Conservation (phyloP, 2,329 filamentous ascomycete species). For the Trichoderma lentiforme region DNA sequence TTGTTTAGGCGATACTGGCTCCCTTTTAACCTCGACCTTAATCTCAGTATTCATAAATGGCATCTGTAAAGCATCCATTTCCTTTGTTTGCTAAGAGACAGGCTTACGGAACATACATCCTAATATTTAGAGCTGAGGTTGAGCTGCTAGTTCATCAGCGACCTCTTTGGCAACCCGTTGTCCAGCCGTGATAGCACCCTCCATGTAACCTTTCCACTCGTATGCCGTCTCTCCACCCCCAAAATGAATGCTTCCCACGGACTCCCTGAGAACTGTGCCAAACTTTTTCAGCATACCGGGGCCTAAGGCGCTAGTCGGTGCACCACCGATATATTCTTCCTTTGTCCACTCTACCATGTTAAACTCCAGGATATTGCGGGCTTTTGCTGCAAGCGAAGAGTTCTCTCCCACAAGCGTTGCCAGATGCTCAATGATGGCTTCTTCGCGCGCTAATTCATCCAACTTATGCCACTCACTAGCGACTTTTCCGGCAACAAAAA, state of each 20-base stretch:
- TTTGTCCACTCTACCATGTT: constrained; percentile 23
- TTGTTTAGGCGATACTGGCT: neutral
- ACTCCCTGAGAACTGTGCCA: neutral
- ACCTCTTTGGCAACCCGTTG: constrained; percentile 24
- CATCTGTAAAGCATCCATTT: neutral
- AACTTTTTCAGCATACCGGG: neutral
- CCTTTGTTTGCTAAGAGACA: neutral
- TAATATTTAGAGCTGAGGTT: neutral
- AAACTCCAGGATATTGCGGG: constrained; percentile 16
- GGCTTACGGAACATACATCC: neutral
- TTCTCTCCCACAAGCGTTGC: constrained; percentile 19
- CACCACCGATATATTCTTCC: constrained; percentile 22
- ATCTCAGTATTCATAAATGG: neutral
- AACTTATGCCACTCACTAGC: constrained; percentile 29
- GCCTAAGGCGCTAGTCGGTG: constrained; percentile 11
- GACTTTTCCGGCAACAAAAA: neutral
- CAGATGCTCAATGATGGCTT: constrained; percentile 23
- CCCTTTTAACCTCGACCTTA: neutral
- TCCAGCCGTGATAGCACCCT: constrained; percentile 25
- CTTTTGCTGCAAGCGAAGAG: constrained; percentile 9
- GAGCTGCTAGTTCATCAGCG: neutral
- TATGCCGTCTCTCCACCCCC: constrained; percentile 26
- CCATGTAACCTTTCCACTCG: constrained; percentile 30
- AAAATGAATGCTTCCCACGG: constrained; percentile 24
- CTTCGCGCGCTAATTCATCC: constrained; percentile 12